phyloP scores from a whole-genome alignment of 305 asterid genomes.

The Coffea humblotiana region DNA sequence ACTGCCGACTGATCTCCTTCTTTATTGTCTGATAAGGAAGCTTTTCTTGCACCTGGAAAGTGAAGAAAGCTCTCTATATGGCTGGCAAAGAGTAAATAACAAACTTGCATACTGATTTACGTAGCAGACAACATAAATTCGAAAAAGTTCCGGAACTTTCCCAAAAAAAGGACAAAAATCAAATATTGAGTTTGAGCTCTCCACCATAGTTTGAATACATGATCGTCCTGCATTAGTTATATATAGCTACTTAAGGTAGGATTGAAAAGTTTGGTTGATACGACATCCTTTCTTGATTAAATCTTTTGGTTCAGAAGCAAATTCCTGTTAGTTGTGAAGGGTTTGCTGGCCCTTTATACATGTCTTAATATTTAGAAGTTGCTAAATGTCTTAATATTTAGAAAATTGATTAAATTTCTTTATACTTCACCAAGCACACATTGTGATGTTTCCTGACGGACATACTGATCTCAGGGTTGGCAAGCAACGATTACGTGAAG shows the following conservation, averaged over 20 bases:
- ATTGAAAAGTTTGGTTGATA: slow-evolving; percentile 5
- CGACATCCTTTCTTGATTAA: not conserved
- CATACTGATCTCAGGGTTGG: slow-evolving; percentile 54
- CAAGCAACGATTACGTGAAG: slow-evolving; percentile 87
- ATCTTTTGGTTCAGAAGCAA: not conserved
- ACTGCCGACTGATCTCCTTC: not conserved
- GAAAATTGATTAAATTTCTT: not conserved
- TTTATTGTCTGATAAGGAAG: not conserved
- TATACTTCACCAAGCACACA: not conserved
- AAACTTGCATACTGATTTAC: not conserved
- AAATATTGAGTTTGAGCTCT: not conserved
- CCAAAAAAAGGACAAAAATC: not conserved
- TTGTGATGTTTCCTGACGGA: slow-evolving; percentile 25
- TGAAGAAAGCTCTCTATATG: not conserved
- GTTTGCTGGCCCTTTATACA: not conserved
- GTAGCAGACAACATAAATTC: not conserved
- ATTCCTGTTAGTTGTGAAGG: not conserved
- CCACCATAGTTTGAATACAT: not conserved
- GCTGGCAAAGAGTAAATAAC: not conserved
- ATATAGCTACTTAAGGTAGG: not conserved
- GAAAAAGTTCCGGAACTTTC: not conserved
- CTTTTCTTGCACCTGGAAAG: not conserved
- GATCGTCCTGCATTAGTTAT: not conserved
- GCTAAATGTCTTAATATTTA: not conserved
- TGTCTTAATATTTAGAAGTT: not conserved